Evolutionary conservation across 2,329 filamentous ascomycete genomes (phyloP), one percentile per base, ranked within the genome.

Genomic region (Botrytis hyacinthi): DNA sequence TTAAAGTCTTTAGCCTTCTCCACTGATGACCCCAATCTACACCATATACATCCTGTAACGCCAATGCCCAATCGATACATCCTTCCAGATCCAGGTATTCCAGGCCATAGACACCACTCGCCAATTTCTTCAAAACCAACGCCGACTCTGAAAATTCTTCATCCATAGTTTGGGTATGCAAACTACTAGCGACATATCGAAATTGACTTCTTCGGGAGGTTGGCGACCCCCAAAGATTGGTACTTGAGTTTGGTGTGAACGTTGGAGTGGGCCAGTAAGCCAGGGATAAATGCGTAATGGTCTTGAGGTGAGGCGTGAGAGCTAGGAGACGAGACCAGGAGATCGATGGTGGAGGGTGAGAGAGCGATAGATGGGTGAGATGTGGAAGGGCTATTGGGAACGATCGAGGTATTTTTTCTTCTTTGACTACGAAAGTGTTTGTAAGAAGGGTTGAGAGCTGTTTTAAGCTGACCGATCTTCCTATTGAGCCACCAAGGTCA

Each of bases 51-150:
- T 46, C 40, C 20, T 51, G 2, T 37, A 71, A 48, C 18, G 32
- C 65, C 12, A 79, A 60, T 7, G 78, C 83, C 89, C 89, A 91
- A 26, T 84, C 80, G 0, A 80, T 82, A 76, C 89, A 91, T 1
- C 89, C 89, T 0, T 87, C 89, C 57, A 91, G 80, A 77, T 91
- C 88, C 12, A 91, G 83, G 69, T 87, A 89, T 78, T 90, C 88
- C 2, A 91, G 83, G 29, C 86, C 81, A 77, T 91, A 91, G 12
- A 90, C 82, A 32, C 81, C 82, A 74, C 83, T 84, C 80, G 87
- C 88, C 20, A 91, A 81, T 75, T 86, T 84, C 68, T 86, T 85
- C 67, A 91, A 80, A 3, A 91, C 80, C 29, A 87, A 80, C 8
- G 89, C 84, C 0, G 88, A 87, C 79, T 91, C 89, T 40, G 84